Percentiles rank a stretch among this genome's conserved stretches.
These are phyloP conservation scores for Gracilaria vermiculophylla DNA, from an alignment of 23 red algal genomes.

Conservation along the genomic window DNA sequence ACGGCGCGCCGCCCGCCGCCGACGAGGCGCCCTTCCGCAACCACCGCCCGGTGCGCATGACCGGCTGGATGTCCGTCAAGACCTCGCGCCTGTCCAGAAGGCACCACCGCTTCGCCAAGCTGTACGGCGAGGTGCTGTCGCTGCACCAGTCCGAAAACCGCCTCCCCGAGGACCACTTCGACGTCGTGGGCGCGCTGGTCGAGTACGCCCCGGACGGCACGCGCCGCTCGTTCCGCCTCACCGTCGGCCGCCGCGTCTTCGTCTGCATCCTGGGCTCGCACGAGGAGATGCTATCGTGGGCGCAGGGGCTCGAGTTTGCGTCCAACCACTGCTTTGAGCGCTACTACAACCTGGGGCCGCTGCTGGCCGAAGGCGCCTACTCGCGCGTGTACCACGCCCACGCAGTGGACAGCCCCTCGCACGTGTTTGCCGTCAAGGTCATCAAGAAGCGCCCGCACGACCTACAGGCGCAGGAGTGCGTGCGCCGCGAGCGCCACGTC, in stretches of 20 bases:
- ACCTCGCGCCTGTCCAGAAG: conserved; percentile 3
- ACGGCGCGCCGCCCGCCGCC: neutral
- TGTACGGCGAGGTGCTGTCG: conserved; percentile 61
- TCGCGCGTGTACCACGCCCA: conserved; percentile 46
- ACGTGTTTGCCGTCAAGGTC: conserved; percentile 54
- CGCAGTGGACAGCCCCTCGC: neutral
- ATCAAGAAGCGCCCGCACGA: conserved; percentile 53
- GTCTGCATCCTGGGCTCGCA: neutral
- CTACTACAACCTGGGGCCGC: conserved; percentile 11
- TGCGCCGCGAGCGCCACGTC: conserved; percentile 62
- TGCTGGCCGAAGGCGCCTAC: conserved; percentile 53
- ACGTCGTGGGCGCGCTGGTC: conserved; percentile 30
- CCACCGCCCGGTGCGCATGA: conserved; percentile 33
- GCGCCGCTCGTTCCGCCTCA: conserved; percentile 12
- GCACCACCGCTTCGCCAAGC: conserved; percentile 50
- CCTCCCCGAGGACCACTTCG: conserved; percentile 30
- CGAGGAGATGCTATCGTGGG: conserved; percentile 28
- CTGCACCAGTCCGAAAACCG: conserved; percentile 51
- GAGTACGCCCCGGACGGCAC: conserved; percentile 18
- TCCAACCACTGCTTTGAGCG: conserved; percentile 28
- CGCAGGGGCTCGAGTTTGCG: conserved; percentile 17
- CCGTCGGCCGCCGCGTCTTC: neutral
- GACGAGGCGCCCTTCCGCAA: conserved; percentile 11
- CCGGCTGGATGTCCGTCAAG: conserved; percentile 43
- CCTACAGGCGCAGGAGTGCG: conserved; percentile 23